phyloP scores from a whole-genome alignment of 202 grass and related monocot genomes.

The Dendrocalamus latiflorus region DNA sequence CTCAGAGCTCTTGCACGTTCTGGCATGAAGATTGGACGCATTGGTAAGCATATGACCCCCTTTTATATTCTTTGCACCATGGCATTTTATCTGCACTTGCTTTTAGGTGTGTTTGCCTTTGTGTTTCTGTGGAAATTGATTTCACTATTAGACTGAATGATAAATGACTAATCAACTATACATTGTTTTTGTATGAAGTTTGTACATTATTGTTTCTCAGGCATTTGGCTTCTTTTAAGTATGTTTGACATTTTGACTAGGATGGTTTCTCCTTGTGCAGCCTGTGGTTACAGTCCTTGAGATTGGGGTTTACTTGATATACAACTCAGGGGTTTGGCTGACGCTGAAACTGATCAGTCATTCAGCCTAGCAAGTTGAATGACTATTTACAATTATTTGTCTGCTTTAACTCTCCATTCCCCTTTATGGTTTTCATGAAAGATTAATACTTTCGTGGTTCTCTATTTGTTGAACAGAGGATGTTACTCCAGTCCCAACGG shows the following conservation, averaged over 20 bases:
- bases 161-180: not conserved
- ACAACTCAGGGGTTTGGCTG: not conserved
- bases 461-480: slow-evolving; percentile 46
- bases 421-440: not conserved
- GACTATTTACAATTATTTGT: not conserved
- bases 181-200: not conserved
- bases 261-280: not conserved
- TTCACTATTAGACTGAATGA: not conserved
- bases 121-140: not conserved
- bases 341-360: not conserved
- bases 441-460: not conserved
- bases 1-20: slow-evolving; percentile 93
- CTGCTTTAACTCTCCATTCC: not conserved
- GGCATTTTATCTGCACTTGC: not conserved
- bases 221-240: not conserved
- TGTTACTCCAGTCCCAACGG: slow-evolving; percentile 82
- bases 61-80: not conserved
- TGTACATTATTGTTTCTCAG: not conserved
- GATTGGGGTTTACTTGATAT: not conserved
- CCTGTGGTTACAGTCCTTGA: not conserved
- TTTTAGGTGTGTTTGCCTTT: not conserved
- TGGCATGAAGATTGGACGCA: slow-evolving; percentile 92
- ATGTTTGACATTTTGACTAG: not conserved
- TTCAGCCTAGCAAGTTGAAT: not conserved
- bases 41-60: slow-evolving; percentile 32